A percentile compares a stretch with the other conserved stretches of the same genome.
Conservation (phyloP, 2,329 filamentous ascomycete species). For the Neoscytalidium dimidiatum region DNA sequence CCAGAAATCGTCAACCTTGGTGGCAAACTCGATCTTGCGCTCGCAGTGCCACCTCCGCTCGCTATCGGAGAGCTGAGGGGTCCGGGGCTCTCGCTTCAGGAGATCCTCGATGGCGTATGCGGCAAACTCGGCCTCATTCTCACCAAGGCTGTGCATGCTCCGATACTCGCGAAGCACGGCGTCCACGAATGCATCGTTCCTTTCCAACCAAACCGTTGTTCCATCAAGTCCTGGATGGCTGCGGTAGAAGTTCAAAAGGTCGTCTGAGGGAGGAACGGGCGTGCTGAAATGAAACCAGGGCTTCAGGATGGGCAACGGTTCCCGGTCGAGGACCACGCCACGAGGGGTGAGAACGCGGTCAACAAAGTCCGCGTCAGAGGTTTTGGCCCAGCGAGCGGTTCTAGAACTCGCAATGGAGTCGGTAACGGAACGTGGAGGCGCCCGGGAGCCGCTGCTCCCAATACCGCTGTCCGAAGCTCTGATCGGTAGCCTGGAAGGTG, state of each 20-base stretch:
- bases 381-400: not conserved
- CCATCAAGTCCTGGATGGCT: not conserved
- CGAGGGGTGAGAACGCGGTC: not conserved
- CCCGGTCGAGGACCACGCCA: not conserved
- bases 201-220: not conserved
- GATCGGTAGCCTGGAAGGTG: not conserved
- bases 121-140: not conserved
- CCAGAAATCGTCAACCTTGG: not conserved
- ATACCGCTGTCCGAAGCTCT: not conserved
- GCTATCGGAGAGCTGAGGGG: not conserved
- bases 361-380: not conserved
- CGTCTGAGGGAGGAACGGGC: not conserved
- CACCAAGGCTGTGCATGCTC: not conserved
- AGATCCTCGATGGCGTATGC: not conserved
- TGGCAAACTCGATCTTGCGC: not conserved
- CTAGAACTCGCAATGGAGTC: not conserved
- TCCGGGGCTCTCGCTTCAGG: not conserved
- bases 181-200: not conserved
- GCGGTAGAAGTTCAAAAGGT: not conserved
- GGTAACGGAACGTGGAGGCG: not conserved
- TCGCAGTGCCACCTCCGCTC: not conserved
- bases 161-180: not conserved
- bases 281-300: not conserved
- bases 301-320: not conserved
- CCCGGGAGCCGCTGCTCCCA: not conserved